A percentile compares a stretch with the other conserved stretches of the same genome.
phyloP scores from a whole-genome alignment of 768 basidiomycete species.

The Megacollybia marginata region DNA sequence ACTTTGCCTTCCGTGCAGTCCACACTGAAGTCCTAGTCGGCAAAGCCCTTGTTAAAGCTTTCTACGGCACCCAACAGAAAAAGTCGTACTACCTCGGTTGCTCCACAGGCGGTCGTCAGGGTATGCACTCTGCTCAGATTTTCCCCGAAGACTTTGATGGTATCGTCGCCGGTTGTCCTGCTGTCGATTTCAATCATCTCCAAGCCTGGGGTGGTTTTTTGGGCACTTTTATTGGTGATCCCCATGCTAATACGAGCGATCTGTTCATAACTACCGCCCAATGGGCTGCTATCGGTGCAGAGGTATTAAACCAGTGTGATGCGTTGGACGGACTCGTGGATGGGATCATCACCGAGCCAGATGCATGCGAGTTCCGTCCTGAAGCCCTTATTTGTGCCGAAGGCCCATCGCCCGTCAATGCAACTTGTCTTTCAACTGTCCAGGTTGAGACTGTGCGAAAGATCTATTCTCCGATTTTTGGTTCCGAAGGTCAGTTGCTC shows the following conservation, averaged over 20 bases:
- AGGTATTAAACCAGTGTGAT: slow-evolving; percentile 14
- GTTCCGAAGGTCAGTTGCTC: slow-evolving; percentile 5
- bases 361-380: slow-evolving; percentile 15
- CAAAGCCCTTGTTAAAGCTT: slow-evolving; percentile 16
- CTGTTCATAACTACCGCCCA: slow-evolving; percentile 8
- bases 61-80: slow-evolving; percentile 13
- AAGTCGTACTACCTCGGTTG: slow-evolving; percentile 21
- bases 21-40: slow-evolving; percentile 18
- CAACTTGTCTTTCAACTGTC: slow-evolving; percentile 8
- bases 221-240: slow-evolving; percentile 4
- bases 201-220: slow-evolving; percentile 4
- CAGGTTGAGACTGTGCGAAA: slow-evolving; percentile 15
- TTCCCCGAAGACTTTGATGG: slow-evolving; percentile 22
- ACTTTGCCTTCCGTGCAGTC: slow-evolving; percentile 17
- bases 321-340: slow-evolving; percentile 15
- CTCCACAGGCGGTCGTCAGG: slow-evolving; percentile 20
- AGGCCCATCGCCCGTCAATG: neutral
- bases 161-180: slow-evolving; percentile 18
- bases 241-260: neutral
- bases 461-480: slow-evolving; percentile 14
- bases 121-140: slow-evolving; percentile 13
- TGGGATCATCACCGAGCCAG: slow-evolving; percentile 17
- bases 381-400: slow-evolving; percentile 10
- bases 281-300: slow-evolving; percentile 12
- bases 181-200: slow-evolving; percentile 9